These are phyloP conservation scores for Bacidia gigantensis DNA, from an alignment of 495 filamentous ascomycete species.

Conservation along the genomic window DNA sequence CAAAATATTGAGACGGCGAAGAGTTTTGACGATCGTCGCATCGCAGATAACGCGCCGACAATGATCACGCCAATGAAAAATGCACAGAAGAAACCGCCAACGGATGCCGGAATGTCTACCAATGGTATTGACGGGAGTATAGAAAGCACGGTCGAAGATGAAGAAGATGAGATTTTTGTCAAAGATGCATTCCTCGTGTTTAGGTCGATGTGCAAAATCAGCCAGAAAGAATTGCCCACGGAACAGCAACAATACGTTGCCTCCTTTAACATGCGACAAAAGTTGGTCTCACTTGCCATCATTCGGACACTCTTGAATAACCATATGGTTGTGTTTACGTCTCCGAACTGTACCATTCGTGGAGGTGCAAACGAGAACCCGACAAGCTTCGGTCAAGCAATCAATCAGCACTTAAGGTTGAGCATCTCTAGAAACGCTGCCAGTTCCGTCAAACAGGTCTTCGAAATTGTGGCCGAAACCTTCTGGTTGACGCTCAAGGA, in stretches of 20 bases:
- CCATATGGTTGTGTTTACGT: slow-evolving; percentile 74
- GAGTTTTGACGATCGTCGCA: slow-evolving; percentile 78
- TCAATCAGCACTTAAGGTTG: slow-evolving; percentile 90
- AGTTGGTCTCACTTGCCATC: slow-evolving; percentile 85
- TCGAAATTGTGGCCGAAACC: slow-evolving; percentile 92
- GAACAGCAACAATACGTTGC: slow-evolving; percentile 89
- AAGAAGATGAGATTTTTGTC: slow-evolving; percentile 91
- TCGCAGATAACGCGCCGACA: slow-evolving; percentile 82
- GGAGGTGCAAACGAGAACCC: slow-evolving; percentile 79
- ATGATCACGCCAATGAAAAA: slow-evolving; percentile 72
- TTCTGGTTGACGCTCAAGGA: slow-evolving; percentile 94
- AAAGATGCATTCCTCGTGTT: slow-evolving; percentile 96
- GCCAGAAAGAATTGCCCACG: slow-evolving; percentile 72
- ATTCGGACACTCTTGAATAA: slow-evolving; percentile 91
- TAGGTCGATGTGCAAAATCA: slow-evolving; percentile 92
- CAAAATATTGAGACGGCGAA: slow-evolving; percentile 92
- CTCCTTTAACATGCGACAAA: slow-evolving; percentile 91
- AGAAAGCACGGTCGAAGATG: slow-evolving; percentile 55
- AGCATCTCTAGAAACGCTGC: slow-evolving; percentile 90
- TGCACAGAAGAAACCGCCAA: slow-evolving; percentile 38
- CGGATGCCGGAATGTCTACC: slow-evolving; percentile 37
- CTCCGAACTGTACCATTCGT: slow-evolving; percentile 75
- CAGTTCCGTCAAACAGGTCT: slow-evolving; percentile 78
- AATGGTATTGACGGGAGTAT: slow-evolving; percentile 27
- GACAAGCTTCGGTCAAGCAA: slow-evolving; percentile 83